Base-by-base conservation (phyloP, 306 rosid species). In the Cicer bijugum region DNA sequence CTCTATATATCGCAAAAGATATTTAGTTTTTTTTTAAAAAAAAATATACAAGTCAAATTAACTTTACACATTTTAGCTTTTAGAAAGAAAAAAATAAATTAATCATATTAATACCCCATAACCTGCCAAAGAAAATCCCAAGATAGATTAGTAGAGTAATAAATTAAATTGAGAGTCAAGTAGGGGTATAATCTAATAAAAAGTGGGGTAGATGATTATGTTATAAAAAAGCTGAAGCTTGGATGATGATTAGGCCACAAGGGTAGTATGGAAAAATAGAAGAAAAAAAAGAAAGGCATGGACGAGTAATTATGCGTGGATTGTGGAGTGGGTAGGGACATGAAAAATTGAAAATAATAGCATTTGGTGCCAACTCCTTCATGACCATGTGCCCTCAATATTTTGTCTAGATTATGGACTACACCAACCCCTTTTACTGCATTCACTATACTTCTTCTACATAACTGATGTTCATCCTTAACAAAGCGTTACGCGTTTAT, bases 321-420 rank as follows among this genome's bases (percentile, higher is more conserved):
- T 83, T 81, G 91, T 55, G 87, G 88, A 67, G 90, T 84, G 83
- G 83, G 92, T 84, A 28, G 92, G 93, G 92, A 58, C 88, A 83
- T 44, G 67, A 51, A 78, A 78, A 61, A 51, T 35, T 62, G 43
- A 71, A 80, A 74, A 86, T 74, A 80, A 86, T 84, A 79, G 82
- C 69, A 71, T 71, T 68, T 74, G 56, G 78, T 61, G 69, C 83
- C 63, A 72, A 33, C 62, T 52, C 61, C 96, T 28, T 28, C 35
- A 28, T 28, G 35, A 28, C 5, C 35, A 90, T 84, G 87, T 89
- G 89, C 83, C 77, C 76, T 75, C 83, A 74, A 53, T 65, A 53
- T 64, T 67, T 78, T 76, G 84, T 82, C 87, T 65, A 76, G 9
- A 37, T 40, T 56, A 23, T 44, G 57, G 84, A 77, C 33, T 56